A percentile compares a stretch with the other conserved stretches of the same genome.
Evolutionary conservation across 1,284 basidiomycete species (phyloP).

Genomic region (Cryptococcus sp.): DNA sequence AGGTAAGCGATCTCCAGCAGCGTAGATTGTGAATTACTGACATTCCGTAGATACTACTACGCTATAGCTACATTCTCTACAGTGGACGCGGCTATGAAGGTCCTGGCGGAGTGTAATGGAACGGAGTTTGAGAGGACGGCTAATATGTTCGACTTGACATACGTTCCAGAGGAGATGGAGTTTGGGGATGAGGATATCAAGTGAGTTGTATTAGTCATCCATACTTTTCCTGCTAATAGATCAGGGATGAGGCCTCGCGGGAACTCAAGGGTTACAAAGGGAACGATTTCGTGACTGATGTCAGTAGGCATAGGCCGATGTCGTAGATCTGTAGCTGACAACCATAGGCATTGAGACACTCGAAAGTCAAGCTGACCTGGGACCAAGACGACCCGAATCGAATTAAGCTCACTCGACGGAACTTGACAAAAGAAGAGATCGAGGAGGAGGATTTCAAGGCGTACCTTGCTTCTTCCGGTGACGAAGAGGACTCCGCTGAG

Average conservation of each 20-base stretch:
- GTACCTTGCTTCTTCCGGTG: slow-evolving; percentile 71
- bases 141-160: slow-evolving; percentile 92
- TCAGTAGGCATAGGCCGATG: slow-evolving; percentile 46
- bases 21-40: slow-evolving; percentile 73
- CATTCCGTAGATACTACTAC: slow-evolving; percentile 78
- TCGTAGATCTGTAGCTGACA: neutral
- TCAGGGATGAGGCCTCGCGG: slow-evolving; percentile 76
- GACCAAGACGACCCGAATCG: slow-evolving; percentile 96
- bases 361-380: slow-evolving; percentile 97
- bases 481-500: slow-evolving; percentile 50
- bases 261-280: slow-evolving; percentile 67
- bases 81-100: slow-evolving; percentile 68
- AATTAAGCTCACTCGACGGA: slow-evolving; percentile 69
- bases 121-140: slow-evolving; percentile 96
- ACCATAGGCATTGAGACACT: slow-evolving; percentile 88
- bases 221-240: neutral
- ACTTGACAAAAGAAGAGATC: slow-evolving; percentile 73
- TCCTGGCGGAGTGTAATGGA: slow-evolving; percentile 83
- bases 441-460: slow-evolving; percentile 83
- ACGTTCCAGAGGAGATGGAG: slow-evolving; percentile 85
- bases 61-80: slow-evolving; percentile 89
- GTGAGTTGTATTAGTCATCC: slow-evolving; percentile 48
- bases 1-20: slow-evolving; percentile 67
- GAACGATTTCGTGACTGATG: slow-evolving; percentile 90
- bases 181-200: slow-evolving; percentile 72